These are phyloP conservation scores for Candida corydali DNA, from an alignment of 805 yeast genomes.

Conservation along the genomic window DNA sequence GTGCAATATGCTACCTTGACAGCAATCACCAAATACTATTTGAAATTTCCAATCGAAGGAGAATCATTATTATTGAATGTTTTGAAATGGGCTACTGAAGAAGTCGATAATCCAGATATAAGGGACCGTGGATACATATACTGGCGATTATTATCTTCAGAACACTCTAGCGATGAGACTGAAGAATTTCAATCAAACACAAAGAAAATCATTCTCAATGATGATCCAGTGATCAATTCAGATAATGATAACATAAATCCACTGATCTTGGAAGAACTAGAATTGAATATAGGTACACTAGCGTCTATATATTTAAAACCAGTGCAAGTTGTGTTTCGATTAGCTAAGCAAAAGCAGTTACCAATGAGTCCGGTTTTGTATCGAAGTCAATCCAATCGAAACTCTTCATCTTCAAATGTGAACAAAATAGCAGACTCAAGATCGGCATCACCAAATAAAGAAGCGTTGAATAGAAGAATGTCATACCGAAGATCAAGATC, in stretches of 20 bases:
- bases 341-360: constrained; percentile 49
- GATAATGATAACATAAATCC: constrained; percentile 72
- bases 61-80: constrained; percentile 56
- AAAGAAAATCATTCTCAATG: constrained; percentile 52
- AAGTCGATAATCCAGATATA: constrained; percentile 74
- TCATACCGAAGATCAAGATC: constrained; percentile 9
- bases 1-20: constrained; percentile 75
- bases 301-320: constrained; percentile 86
- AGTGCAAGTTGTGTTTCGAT: constrained; percentile 71
- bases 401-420: background rate
- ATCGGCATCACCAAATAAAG: constrained; percentile 5
- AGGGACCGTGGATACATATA: constrained; percentile 83
- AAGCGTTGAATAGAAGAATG: constrained; percentile 5
- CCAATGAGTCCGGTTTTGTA: constrained; percentile 44
- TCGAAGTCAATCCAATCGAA: constrained; percentile 4
- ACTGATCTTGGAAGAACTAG: constrained; percentile 70
- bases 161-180: constrained; percentile 31
- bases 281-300: constrained; percentile 73
- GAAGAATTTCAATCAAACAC: constrained; percentile 37
- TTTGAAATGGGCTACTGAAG: constrained; percentile 69
- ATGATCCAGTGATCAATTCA: constrained; percentile 58
- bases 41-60: constrained; percentile 50
- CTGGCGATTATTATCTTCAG: constrained; percentile 67
- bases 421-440: constrained; percentile 2
- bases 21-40: constrained; percentile 65